A percentile compares a stretch with the other conserved stretches of the same genome.
Conservation (phyloP, 2,329 filamentous ascomycete species). For the Geoglossum cookeanum region DNA sequence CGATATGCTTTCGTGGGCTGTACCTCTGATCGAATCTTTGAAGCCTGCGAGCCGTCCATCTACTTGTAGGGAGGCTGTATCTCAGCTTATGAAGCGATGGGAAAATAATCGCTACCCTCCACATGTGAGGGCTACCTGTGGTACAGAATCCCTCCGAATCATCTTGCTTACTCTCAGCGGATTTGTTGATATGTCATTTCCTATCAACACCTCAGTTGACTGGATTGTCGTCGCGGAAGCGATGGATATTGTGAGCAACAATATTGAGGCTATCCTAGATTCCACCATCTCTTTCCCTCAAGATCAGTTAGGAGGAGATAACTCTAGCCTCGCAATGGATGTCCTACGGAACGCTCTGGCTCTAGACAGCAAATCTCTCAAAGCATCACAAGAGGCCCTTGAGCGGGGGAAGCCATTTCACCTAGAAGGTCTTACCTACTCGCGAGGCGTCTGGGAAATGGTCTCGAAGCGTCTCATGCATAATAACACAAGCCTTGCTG, state of each 20-base stretch:
- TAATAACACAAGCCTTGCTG: slow-evolving; percentile 52
- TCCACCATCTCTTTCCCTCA: not conserved
- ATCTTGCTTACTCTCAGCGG: slow-evolving; percentile 33
- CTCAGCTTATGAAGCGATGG: slow-evolving; percentile 51
- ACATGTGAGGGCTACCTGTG: slow-evolving; percentile 40
- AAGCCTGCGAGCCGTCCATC: slow-evolving; percentile 57
- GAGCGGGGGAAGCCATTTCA: slow-evolving; percentile 41
- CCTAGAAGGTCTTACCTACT: slow-evolving; percentile 48
- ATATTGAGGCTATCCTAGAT: slow-evolving; percentile 36
- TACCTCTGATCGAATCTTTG: slow-evolving; percentile 58
- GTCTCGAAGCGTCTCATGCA: slow-evolving; percentile 49
- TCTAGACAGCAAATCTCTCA: slow-evolving; percentile 52
- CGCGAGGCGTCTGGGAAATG: slow-evolving; percentile 58
- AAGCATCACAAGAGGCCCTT: slow-evolving; percentile 48
- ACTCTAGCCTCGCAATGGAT: slow-evolving; percentile 23
- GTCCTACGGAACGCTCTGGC: slow-evolving; percentile 48
- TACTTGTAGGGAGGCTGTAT: slow-evolving; percentile 59
- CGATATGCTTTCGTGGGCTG: slow-evolving; percentile 57
- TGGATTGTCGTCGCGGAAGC: slow-evolving; percentile 45
- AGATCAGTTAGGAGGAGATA: not conserved
- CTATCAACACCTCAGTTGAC: slow-evolving; percentile 30
- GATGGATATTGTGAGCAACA: slow-evolving; percentile 43
- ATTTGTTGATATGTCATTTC: slow-evolving; percentile 30
- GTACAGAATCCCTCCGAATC: slow-evolving; percentile 42
- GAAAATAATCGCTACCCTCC: slow-evolving; percentile 36